These are phyloP conservation scores for Isabelozyma gotoi DNA, from an alignment of 805 yeast species.

Conservation along the genomic window DNA sequence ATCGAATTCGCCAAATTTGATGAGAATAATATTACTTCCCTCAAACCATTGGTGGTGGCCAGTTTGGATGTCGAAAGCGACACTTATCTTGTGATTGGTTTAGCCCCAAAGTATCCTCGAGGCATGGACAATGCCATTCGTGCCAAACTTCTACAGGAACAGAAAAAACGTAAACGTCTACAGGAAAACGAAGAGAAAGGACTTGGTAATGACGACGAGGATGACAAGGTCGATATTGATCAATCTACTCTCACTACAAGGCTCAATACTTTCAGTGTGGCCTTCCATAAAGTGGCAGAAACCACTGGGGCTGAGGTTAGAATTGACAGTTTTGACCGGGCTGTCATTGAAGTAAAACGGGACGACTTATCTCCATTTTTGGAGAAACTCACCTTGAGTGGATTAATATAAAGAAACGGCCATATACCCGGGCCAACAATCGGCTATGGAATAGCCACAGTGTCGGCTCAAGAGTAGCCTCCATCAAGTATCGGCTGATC, in stretches of 20 bases:
- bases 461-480: too few relatives aligned
- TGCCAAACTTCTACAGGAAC: conserved; percentile 26
- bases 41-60: conserved; percentile 84
- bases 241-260: conserved; percentile 48
- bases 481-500: too few relatives aligned
- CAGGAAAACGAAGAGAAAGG: conserved; percentile 23
- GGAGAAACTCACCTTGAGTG: conserved; percentile 78
- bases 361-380: conserved; percentile 87
- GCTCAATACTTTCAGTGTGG: conserved; percentile 82
- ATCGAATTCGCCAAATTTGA: conserved; percentile 45
- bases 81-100: conserved; percentile 83
- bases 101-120: conserved; percentile 77
- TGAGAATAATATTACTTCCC: conserved; percentile 34
- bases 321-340: conserved; percentile 92
- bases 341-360: conserved; percentile 84
- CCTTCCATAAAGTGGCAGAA: conserved; percentile 84
- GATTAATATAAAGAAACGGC: conserved; percentile 43
- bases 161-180: conserved; percentile 27
- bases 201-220: conserved; percentile 19
- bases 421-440: too few relatives aligned
- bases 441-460: too few relatives aligned
- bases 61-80: conserved; percentile 70
- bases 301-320: conserved; percentile 85
- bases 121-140: conserved; percentile 36
- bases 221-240: conserved; percentile 27